Evolutionary conservation across 805 yeast species (phyloP).

Genomic region (Kodamaea fukazawae): DNA sequence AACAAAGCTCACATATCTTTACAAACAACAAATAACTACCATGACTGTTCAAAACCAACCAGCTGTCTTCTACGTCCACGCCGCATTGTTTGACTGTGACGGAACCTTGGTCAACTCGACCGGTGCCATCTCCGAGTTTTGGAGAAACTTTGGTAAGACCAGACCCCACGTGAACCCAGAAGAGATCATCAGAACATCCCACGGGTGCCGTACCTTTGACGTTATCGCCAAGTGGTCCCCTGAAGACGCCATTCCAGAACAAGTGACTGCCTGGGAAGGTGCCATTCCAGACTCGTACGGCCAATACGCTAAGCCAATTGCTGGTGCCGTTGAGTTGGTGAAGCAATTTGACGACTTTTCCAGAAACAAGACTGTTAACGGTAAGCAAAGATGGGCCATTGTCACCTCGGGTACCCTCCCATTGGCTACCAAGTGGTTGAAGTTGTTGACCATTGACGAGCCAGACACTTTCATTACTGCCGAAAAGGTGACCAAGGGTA

Average conservation of each 20-base stretch:
- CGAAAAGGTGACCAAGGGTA: slow-evolving; percentile 73
- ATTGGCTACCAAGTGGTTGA: slow-evolving; percentile 78
- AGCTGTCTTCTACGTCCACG: slow-evolving; percentile 42
- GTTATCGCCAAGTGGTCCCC: slow-evolving; percentile 74
- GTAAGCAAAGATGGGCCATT: slow-evolving; percentile 70
- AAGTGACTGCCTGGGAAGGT: slow-evolving; percentile 65
- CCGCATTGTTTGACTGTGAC: slow-evolving; percentile 76
- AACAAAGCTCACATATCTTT: too few species aligned
- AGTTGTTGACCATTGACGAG: slow-evolving; percentile 53
- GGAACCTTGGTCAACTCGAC: slow-evolving; percentile 86
- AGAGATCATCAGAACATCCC: slow-evolving; percentile 69
- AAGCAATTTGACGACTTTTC: slow-evolving; percentile 50
- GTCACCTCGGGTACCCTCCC: slow-evolving; percentile 81
- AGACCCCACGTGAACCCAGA: slow-evolving; percentile 68
- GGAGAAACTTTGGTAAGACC: slow-evolving; percentile 69
- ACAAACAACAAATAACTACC: slow-evolving; percentile 8
- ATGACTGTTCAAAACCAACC: slow-evolving; percentile 42
- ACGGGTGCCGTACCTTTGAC: slow-evolving; percentile 83
- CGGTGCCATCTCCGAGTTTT: slow-evolving; percentile 76
- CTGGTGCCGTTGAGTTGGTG: slow-evolving; percentile 69
- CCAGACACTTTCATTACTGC: slow-evolving; percentile 83
- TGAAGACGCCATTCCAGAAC: slow-evolving; percentile 63
- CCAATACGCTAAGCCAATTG: slow-evolving; percentile 67
- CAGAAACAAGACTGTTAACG: slow-evolving; percentile 38
- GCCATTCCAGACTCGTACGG: slow-evolving; percentile 72